A percentile compares a stretch with the other conserved stretches of the same genome.
Evolutionary conservation across 768 basidiomycete species (phyloP).

Genomic region (Agrocybe chaxingu): DNA sequence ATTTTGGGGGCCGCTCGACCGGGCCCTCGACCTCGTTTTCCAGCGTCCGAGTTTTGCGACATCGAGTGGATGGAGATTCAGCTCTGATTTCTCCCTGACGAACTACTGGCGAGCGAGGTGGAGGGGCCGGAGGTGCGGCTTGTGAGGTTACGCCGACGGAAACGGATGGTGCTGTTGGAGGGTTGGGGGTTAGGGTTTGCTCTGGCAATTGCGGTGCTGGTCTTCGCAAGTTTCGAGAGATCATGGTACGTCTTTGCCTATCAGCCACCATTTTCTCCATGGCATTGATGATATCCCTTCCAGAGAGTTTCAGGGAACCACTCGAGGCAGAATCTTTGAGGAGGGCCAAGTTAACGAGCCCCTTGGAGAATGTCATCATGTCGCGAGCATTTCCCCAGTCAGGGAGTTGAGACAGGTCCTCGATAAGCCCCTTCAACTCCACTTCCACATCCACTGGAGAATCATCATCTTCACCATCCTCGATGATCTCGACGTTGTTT

Average conservation of each 20-base stretch:
- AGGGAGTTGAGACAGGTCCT: slow-evolving; percentile 38
- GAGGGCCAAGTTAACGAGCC: slow-evolving; percentile 42
- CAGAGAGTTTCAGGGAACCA: slow-evolving; percentile 3
- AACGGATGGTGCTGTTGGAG: too few species aligned
- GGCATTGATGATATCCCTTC: slow-evolving; percentile 12
- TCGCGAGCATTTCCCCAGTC: slow-evolving; percentile 75
- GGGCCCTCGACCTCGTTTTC: too few species aligned
- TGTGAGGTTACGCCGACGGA: too few species aligned
- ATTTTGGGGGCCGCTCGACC: too few species aligned
- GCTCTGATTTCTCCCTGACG: too few species aligned
- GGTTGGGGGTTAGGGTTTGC: too few species aligned
- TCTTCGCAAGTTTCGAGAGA: not conserved
- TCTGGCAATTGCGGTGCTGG: not conserved
- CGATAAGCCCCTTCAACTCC: slow-evolving; percentile 36
- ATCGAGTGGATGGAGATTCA: too few species aligned
- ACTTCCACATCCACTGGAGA: not conserved
- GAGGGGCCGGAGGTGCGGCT: too few species aligned
- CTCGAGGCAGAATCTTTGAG: slow-evolving; percentile 4
- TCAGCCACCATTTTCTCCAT: slow-evolving; percentile 18
- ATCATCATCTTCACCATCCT: too few species aligned
- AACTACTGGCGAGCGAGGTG: too few species aligned
- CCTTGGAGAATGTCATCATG: slow-evolving; percentile 49
- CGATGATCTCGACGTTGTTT: slow-evolving; percentile 32
- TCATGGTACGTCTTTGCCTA: slow-evolving; percentile 10
- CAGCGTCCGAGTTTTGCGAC: too few species aligned